These are phyloP conservation scores for Coriolopsis trogii DNA, from an alignment of 1,284 basidiomycete species.

Conservation along the genomic window DNA sequence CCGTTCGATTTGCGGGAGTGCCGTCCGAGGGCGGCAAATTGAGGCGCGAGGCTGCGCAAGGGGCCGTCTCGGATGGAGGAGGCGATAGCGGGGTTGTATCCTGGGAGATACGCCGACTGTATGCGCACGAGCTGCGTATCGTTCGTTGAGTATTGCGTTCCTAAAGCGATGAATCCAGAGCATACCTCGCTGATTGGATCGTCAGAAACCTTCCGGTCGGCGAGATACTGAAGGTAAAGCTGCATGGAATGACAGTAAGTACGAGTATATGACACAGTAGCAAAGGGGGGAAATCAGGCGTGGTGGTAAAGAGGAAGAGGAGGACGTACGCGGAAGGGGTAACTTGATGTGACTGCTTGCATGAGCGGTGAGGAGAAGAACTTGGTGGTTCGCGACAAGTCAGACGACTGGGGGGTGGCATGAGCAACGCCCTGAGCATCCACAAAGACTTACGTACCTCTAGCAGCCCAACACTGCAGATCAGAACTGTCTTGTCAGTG, in stretches of 20 bases:
- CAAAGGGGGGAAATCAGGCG: background rate
- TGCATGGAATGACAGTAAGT: constrained; percentile 19
- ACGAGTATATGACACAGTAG: background rate
- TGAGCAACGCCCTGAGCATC: background rate
- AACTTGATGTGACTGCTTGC: constrained; percentile 62
- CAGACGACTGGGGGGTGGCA: constrained; percentile 46
- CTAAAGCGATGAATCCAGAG: background rate
- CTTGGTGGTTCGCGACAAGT: constrained; percentile 70
- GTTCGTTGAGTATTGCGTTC: background rate
- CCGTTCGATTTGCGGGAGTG: constrained; percentile 42
- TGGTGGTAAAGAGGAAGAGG: background rate
- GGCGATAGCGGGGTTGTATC: constrained; percentile 72
- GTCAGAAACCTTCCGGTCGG: constrained; percentile 31
- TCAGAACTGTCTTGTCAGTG: constrained; percentile 60
- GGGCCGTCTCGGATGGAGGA: constrained; percentile 77
- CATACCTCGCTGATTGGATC: constrained; percentile 45
- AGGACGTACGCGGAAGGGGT: constrained; percentile 55
- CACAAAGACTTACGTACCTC: constrained; percentile 43
- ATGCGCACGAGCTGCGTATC: constrained; percentile 58
- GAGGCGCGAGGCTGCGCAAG: constrained; percentile 55
- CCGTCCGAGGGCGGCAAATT: constrained; percentile 51
- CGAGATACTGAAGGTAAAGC: constrained; percentile 55
- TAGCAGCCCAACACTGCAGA: constrained; percentile 69
- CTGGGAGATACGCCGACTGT: constrained; percentile 72
- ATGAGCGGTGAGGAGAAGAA: constrained; percentile 74